These are phyloP conservation scores for Alternaria angustiovoidea DNA, from an alignment of 2,329 filamentous ascomycete genomes.

Conservation along the genomic window DNA sequence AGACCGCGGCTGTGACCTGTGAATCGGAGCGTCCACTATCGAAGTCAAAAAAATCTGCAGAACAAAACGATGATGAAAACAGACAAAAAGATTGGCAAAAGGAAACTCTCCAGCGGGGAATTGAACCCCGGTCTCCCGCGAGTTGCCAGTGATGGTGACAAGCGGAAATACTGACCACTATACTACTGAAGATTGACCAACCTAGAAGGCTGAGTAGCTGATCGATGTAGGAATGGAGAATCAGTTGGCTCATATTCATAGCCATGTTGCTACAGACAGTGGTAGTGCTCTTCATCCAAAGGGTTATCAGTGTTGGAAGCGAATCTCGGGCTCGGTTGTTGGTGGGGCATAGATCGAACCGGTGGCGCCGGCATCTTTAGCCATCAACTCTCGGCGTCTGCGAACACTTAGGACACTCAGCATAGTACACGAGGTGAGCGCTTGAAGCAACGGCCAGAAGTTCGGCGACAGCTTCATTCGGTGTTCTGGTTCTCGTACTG, in stretches of 20 bases:
- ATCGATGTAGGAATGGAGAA: not conserved
- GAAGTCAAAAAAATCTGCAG: too few relatives aligned
- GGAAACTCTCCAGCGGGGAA: slow-evolving; percentile 14
- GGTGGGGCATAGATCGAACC: not conserved
- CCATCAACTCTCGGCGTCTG: not conserved
- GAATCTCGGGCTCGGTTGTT: not conserved
- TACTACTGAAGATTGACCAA: slow-evolving; percentile 19
- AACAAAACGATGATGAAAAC: too few relatives aligned
- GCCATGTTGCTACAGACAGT: too few relatives aligned
- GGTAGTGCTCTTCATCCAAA: too few relatives aligned
- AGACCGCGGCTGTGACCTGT: too few relatives aligned
- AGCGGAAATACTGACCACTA: slow-evolving; percentile 27
- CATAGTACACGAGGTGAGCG: not conserved
- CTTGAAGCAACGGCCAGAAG: not conserved
- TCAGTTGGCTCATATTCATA: too few relatives aligned
- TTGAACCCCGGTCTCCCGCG: slow-evolving; percentile 21
- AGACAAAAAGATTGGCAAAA: not conserved
- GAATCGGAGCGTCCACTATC: too few relatives aligned
- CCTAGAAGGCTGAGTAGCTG: not conserved
- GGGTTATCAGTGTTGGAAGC: too few relatives aligned
- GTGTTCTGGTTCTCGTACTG: not conserved
- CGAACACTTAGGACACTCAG: not conserved
- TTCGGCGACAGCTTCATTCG: not conserved
- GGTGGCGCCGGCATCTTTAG: not conserved
- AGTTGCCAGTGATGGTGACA: slow-evolving; percentile 14